Base-by-base conservation (phyloP, 2,329 filamentous ascomycete species). In the Talaromyces sp. region DNA sequence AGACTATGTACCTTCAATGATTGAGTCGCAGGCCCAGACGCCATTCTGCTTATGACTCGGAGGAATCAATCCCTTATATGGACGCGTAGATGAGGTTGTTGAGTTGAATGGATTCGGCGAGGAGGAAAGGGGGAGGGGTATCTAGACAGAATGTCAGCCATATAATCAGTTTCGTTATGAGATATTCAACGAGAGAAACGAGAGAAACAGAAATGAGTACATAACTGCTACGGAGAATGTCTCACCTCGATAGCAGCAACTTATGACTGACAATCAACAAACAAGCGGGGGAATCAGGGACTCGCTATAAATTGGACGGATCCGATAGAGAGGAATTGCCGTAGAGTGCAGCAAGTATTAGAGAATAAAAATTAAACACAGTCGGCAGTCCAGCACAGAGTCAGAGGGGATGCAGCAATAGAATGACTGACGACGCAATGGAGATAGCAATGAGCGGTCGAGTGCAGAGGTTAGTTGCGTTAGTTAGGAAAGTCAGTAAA, bases 11-110 rank as follows among this genome's bases (percentile, higher is more conserved):
- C 92, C 91, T 97, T 96, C 77, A 96, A 83, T 72, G 92, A 96
- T 83, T 96, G 92, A 75, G 93, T 94, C 75, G 90, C 90, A 67
- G 89, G 90, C 79, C 90, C 88, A 75, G 91, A 90, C 85, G 94
- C 94, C 84, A 87, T 90, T 70, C 68, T 68, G 41, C 62, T 43
- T 62, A 31, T 50, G 56, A 52, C 47, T 33, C 31, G 33, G 27
- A 52, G 14, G 33, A 62, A 43, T 43, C 37, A 43, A 43, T 37
- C 52, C 52, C 52, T 56, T 56, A 56, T 59, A 22, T 41, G 37
- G 56, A 59, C 56, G 56, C 22, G 56, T 43, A 45, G 47, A 27
- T 13, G 24, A 13, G 47, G 27, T 31, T 19, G 22, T 41, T 16
- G 35, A 58, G 24, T 19, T 33, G 33, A 35, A 33, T 56, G 13